A percentile compares a stretch with the other conserved stretches of the same genome.
Conservation (phyloP, 345 rosid genomes). For the Eucalyptus paniculata region DNA sequence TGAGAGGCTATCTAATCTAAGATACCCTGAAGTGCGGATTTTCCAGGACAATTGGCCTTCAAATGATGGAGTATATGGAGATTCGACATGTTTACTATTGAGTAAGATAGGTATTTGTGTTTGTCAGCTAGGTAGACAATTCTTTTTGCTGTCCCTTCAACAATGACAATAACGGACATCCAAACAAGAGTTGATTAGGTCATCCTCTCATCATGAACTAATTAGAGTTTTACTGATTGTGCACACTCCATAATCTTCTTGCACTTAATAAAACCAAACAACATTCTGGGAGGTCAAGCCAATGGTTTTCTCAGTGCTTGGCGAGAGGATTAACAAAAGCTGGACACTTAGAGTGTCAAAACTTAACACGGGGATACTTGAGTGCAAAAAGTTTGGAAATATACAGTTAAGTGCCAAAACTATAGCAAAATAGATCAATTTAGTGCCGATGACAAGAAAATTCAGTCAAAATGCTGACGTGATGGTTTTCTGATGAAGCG, state of each 20-base stretch:
- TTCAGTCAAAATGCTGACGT: rapidly evolving
- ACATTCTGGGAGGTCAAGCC: neutral
- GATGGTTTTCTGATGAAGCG: too few relatives aligned
- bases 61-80: neutral
- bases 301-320: neutral
- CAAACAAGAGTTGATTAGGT: neutral
- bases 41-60: too few relatives aligned
- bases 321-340: too few relatives aligned
- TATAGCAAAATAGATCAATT: too few relatives aligned
- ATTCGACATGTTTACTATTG: neutral
- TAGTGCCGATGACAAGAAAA: too few relatives aligned
- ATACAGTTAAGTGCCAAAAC: too few relatives aligned
- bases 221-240: neutral
- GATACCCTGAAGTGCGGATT: too few relatives aligned
- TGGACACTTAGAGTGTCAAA: rapidly evolving
- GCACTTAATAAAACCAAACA: neutral
- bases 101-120: neutral
- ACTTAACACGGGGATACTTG: too few relatives aligned
- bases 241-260: neutral
- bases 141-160: neutral
- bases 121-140: neutral
- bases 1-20: too few relatives aligned
- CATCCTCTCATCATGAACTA: neutral
- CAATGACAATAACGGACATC: neutral
- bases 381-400: too few relatives aligned